phyloP scores from a whole-genome alignment of 768 basidiomycete species.

The Leccinum variicolor region DNA sequence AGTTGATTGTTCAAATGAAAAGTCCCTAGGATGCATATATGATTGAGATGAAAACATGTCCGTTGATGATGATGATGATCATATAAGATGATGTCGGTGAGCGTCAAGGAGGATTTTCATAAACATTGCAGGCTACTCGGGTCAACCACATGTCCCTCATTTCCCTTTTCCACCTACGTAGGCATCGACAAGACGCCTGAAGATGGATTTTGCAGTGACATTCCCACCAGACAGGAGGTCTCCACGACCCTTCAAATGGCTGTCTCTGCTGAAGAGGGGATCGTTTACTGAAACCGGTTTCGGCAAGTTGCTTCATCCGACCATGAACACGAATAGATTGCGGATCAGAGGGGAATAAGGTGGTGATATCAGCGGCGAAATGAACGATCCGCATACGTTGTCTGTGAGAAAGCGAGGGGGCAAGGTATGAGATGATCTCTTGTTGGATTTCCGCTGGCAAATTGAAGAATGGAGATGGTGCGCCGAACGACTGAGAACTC shows the following conservation, averaged over 20 bases:
- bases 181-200: conserved; percentile 22
- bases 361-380: conserved; percentile 46
- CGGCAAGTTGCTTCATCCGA: conserved; percentile 5
- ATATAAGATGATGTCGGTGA: background rate
- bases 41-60: conserved; percentile 4
- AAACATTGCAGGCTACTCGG: conserved; percentile 43
- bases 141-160: conserved; percentile 47
- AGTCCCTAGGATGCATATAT: background rate
- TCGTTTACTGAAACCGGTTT: conserved; percentile 6
- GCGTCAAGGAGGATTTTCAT: conserved; percentile 31
- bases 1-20: conserved; percentile 6
- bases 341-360: conserved; percentile 39
- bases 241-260: conserved; percentile 33
- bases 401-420: conserved; percentile 51
- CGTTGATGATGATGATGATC: background rate
- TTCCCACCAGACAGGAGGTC: conserved; percentile 34
- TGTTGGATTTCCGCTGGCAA: conserved; percentile 59
- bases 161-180: conserved; percentile 37
- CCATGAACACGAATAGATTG: conserved; percentile 13
- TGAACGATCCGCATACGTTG: conserved; percentile 53
- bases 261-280: conserved; percentile 4
- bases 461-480: conserved; percentile 31
- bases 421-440: conserved; percentile 54
- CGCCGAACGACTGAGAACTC: conserved; percentile 5
- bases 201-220: conserved; percentile 25